Percentiles rank a stretch among this genome's conserved stretches.
Conservation (phyloP, 2,329 filamentous ascomycete genomes). For the Aureobasidium mangrovei region DNA sequence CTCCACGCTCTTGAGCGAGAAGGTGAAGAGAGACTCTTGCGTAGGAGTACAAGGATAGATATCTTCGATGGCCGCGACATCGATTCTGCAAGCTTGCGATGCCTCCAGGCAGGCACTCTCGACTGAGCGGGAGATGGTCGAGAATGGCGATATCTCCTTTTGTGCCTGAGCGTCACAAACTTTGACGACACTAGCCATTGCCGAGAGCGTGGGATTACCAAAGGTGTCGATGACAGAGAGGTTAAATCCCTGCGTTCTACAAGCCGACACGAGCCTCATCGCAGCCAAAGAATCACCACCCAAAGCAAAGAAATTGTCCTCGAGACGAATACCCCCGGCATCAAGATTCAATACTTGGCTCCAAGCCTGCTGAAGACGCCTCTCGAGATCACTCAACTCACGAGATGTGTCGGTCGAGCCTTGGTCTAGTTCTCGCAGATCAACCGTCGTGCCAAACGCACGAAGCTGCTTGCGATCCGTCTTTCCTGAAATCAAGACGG, state of each 20-base stretch:
- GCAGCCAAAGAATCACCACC: conserved; percentile 40
- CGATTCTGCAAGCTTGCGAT: conserved; percentile 27
- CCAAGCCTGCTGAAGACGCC: conserved; percentile 8
- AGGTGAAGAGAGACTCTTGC: conserved; percentile 34
- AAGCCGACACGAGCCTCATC: conserved; percentile 36
- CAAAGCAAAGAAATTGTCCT: conserved; percentile 37
- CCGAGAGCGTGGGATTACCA: conserved; percentile 33
- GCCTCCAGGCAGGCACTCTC: conserved; percentile 28
- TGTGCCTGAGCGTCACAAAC: conserved; percentile 23
- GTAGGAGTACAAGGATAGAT: conserved; percentile 35
- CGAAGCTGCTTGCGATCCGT: conserved; percentile 22
- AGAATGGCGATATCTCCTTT: conserved; percentile 26
- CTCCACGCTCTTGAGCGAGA: conserved; percentile 27
- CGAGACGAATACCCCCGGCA: conserved; percentile 25
- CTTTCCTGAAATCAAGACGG: conserved; percentile 39
- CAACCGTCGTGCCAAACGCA: conserved; percentile 17
- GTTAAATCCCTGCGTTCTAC: conserved; percentile 27
- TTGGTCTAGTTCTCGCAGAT: conserved; percentile 17
- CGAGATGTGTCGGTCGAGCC: neutral
- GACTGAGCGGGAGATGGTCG: conserved; percentile 21
- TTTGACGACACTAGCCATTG: conserved; percentile 34
- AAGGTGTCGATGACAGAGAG: conserved; percentile 39
- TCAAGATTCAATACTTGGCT: conserved; percentile 7
- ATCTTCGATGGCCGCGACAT: conserved; percentile 27
- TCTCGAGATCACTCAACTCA: conserved; percentile 34